Evolutionary conservation across 768 basidiomycete genomes (phyloP), one percentile per base, ranked within the genome.

Genomic region (Macrocybe gigantea): DNA sequence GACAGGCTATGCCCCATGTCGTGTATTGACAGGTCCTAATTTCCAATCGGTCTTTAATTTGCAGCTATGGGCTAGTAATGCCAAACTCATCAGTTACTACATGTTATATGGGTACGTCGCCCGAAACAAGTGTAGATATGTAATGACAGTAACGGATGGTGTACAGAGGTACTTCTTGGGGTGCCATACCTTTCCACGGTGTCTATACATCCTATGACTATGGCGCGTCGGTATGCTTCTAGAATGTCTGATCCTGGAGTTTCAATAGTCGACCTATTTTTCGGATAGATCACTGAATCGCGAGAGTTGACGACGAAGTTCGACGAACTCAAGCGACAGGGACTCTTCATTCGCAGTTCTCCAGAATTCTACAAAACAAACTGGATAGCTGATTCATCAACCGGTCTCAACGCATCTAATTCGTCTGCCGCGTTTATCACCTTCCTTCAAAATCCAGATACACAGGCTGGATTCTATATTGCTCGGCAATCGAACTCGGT

Each of bases 161-260:
- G 14, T 42, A 43, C 49, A 89, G 89, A 6, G 89, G 90, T 15
- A 92, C 90, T 0, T 89, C 85, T 9, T 93, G 88, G 88, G 90
- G 87, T 36, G 85, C 74, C 7, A 69, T 92, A 38, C 85, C 90
- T 1, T 87, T 81, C 68, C 88, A 79, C 10, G 85, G 82, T 7
- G 89, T 87, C 11, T 82, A 83, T 59, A 81, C 77, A 2, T 88
- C 86, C 22, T 93, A 93, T 47, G 90, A 93, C 64, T 93, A 93
- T 48, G 89, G 88, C 13, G 73, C 82, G 38, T 65, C 83, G 22
- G 75, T 77, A 53, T 48, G 60, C 50, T 36, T 3, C 12, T 15
- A 33, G 8, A 7, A 33, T 39, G n/a, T 41, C n/a, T n/a, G n/a
- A 6, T 13, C n/a, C 33, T 22, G 6, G 6, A 44, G 5, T 40